Base-by-base conservation (phyloP, 805 yeast genomes). In the Wickerhamomyces alni region DNA sequence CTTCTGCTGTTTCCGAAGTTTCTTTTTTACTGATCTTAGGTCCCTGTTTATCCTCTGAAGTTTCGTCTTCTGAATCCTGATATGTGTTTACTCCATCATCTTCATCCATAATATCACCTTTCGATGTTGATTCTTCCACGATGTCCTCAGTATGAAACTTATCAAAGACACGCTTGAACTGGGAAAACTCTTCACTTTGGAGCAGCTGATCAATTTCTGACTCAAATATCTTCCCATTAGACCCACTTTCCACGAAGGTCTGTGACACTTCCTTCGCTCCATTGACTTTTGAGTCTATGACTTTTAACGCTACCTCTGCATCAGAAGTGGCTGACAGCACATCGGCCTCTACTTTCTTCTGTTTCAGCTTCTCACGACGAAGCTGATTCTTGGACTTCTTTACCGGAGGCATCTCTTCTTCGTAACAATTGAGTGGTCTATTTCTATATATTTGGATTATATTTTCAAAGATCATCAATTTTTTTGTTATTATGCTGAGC, bases 1-100 rank as follows among this genome's bases (percentile, higher is more conserved):
- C 48, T 81, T 80, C 37, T 71, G 67, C 34, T 60, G 52, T 44
- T 69, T 69, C 32, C 78, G 67, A 19, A 68, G 62, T 54, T 82
- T 80, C 39, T 75, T 68, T 41, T n/a, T 70, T 76, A 13, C 77
- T 63, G 4, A 71, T 44, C 24, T 46, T 41, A 5, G 50, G 48
- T 16, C 47, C 53, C n/a, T 54, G 3, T 34, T 42, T n/a, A 6
- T 40, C 43, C 10, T 43, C 50, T 17, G 8, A 6, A 26, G 28
- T 26, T 26, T 58, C 54, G 6, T 48, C 61, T 3, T 42, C 40
- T 2, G 38, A 42, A 21, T 38, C 40, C 5, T 40, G 36, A 26
- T 26, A n/a, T 11, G 16, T 39, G 28, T 13, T 40, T 34, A 9
- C 47, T 16, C 51, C 55, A 15, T 57, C 62, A 24, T 61, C 66